Conservation (phyloP, 148 eudicot species). For the Fallopia convolvulus region DNA sequence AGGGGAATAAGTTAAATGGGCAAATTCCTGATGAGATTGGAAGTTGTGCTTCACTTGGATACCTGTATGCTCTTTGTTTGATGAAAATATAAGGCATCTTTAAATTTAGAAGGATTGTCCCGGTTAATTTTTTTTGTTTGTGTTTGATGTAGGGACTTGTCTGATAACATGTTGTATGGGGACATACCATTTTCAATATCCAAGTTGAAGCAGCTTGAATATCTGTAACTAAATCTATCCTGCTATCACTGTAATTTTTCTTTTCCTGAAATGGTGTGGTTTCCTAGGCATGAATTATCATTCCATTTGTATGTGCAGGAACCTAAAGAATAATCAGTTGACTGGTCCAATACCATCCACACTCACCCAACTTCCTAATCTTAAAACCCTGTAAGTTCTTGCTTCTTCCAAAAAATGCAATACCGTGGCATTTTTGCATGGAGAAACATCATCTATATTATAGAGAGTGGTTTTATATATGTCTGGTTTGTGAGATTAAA, state of each 20-base stretch:
- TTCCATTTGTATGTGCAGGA: conserved; percentile 25
- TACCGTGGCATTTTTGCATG: not conserved
- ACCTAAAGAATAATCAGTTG: conserved; percentile 51
- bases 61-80: conserved; percentile 23
- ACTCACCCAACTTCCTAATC: conserved; percentile 55
- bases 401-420: not conserved
- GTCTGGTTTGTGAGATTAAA: not conserved
- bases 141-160: conserved; percentile 41
- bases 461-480: not conserved
- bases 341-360: conserved; percentile 71
- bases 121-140: not conserved
- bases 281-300: not conserved
- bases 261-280: not conserved
- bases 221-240: conserved; percentile 33
- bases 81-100: not conserved
- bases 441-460: not conserved
- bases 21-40: conserved; percentile 74
- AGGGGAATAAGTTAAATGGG: conserved; percentile 60
- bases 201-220: conserved; percentile 60
- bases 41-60: conserved; percentile 35
- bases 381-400: conserved; percentile 51
- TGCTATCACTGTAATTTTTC: not conserved
- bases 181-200: conserved; percentile 70
- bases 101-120: not conserved
- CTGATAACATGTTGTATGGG: conserved; percentile 52